phyloP scores from a whole-genome alignment of 495 filamentous ascomycete species.

The Hyphodiscus hymeniophilus region DNA sequence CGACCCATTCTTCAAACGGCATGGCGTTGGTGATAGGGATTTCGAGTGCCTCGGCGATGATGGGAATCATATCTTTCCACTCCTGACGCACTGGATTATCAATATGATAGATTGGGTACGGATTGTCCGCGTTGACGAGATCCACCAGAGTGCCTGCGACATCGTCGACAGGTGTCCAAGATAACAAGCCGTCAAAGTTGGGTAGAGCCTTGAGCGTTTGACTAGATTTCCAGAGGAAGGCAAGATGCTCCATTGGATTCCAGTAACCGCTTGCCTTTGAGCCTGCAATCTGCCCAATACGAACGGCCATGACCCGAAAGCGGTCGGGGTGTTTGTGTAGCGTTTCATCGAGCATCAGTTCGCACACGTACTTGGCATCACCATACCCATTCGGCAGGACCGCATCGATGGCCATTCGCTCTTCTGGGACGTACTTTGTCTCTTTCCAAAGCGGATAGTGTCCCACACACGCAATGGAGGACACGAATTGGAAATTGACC shows the following conservation, averaged over 20 bases:
- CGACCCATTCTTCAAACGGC: slow-evolving; percentile 40
- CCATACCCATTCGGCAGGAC: slow-evolving; percentile 39
- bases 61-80: slow-evolving; percentile 33
- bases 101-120: slow-evolving; percentile 44
- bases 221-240: slow-evolving; percentile 42
- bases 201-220: slow-evolving; percentile 39
- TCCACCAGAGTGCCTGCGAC: slow-evolving; percentile 34
- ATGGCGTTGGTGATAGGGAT: slow-evolving; percentile 30
- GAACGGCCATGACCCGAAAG: slow-evolving; percentile 36
- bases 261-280: slow-evolving; percentile 41
- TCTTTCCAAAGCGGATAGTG: slow-evolving; percentile 29
- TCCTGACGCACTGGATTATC: slow-evolving; percentile 45
- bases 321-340: slow-evolving; percentile 32
- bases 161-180: slow-evolving; percentile 43
- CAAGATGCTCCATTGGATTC: slow-evolving; percentile 42
- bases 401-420: slow-evolving; percentile 24
- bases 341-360: slow-evolving; percentile 41
- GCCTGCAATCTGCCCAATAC: slow-evolving; percentile 43
- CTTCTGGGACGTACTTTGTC: slow-evolving; percentile 27
- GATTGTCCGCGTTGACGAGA: slow-evolving; percentile 20
- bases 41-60: slow-evolving; percentile 34
- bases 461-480: slow-evolving; percentile 44
- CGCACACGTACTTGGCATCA: slow-evolving; percentile 44
- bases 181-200: slow-evolving; percentile 32
- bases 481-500: slow-evolving; percentile 44